Conservation (phyloP, 2,329 filamentous ascomycete genomes). For the Daldinia sp. region DNA sequence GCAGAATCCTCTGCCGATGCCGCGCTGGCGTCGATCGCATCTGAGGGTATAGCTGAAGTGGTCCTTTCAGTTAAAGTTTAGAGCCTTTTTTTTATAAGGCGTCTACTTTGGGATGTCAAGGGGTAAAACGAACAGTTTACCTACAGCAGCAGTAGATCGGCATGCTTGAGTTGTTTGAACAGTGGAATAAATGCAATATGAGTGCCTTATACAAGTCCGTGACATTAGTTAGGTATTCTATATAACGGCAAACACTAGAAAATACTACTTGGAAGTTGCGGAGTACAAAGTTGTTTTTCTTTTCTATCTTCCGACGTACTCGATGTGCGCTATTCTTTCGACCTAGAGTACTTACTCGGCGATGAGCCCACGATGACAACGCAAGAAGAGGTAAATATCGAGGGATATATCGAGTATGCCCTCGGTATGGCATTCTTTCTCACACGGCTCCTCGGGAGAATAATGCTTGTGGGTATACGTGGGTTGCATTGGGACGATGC, state of each 20-base stretch:
- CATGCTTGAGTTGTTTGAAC: constrained; percentile 10
- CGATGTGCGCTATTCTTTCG: constrained; percentile 4
- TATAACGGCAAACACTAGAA: neutral
- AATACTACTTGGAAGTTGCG: neutral
- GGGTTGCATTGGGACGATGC: constrained; percentile 27
- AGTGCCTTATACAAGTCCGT: neutral
- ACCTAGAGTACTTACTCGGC: neutral
- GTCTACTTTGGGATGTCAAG: neutral
- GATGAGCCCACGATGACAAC: constrained; percentile 25
- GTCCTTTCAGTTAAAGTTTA: neutral
- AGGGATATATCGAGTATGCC: constrained; percentile 29
- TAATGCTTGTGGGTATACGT: constrained; percentile 25
- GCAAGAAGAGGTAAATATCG: constrained; percentile 29
- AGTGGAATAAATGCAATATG: constrained; percentile 9
- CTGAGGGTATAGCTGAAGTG: neutral
- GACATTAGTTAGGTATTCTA: neutral
- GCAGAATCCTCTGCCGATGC: neutral
- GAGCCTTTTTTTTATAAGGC: neutral
- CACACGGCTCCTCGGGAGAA: constrained; percentile 17
- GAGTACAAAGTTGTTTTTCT: neutral
- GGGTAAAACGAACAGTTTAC: constrained; percentile 9
- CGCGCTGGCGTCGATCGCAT: neutral
- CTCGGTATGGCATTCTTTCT: constrained; percentile 30
- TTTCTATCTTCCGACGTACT: neutral
- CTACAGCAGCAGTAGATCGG: constrained; percentile 20